Evolutionary conservation across 768 basidiomycete genomes (phyloP).

Genomic region (Vishniacozyma victoriae): DNA sequence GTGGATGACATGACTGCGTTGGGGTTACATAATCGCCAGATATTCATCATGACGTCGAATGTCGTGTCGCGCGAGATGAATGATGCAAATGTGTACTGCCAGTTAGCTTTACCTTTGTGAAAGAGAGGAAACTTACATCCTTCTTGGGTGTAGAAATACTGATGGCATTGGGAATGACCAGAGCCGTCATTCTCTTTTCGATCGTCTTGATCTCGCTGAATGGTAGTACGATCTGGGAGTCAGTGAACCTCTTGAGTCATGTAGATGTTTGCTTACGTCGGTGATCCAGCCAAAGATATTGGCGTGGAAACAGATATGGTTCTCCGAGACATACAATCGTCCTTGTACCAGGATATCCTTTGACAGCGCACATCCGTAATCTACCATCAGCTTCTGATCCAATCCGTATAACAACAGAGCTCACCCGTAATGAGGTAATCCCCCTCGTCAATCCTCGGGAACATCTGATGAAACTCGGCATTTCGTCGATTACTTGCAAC

Average conservation of each 20-base stretch:
- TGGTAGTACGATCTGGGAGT: constrained; percentile 68
- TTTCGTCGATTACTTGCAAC: constrained; percentile 93
- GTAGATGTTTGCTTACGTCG: constrained; percentile 58
- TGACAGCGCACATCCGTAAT: constrained; percentile 95
- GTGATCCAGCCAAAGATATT: constrained; percentile 99
- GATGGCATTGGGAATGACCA: constrained; percentile 95
- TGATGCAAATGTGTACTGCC: constrained; percentile 88
- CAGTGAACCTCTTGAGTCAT: neutral
- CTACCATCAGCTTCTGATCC: constrained; percentile 50
- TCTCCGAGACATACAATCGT: constrained; percentile 91
- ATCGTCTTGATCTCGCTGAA: constrained; percentile 78
- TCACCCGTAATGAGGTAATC: constrained; percentile 97
- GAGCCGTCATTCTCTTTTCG: constrained; percentile 96
- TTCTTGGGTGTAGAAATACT: constrained; percentile 70
- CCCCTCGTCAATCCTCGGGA: constrained; percentile 80
- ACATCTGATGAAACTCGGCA: constrained; percentile 90
- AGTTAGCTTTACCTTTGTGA: neutral
- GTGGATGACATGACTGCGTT: constrained; percentile 49
- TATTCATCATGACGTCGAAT: constrained; percentile 89
- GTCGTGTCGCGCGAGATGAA: constrained; percentile 95
- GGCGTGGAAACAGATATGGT: constrained; percentile 98
- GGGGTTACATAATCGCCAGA: constrained; percentile 86
- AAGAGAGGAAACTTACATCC: constrained; percentile 35
- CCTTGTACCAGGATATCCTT: constrained; percentile 96
- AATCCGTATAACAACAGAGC: constrained; percentile 30